Percentiles rank a stretch among this genome's conserved stretches.
phyloP scores from a whole-genome alignment of 176 grass and related monocot genomes.

The Aegilops umbellulata region DNA sequence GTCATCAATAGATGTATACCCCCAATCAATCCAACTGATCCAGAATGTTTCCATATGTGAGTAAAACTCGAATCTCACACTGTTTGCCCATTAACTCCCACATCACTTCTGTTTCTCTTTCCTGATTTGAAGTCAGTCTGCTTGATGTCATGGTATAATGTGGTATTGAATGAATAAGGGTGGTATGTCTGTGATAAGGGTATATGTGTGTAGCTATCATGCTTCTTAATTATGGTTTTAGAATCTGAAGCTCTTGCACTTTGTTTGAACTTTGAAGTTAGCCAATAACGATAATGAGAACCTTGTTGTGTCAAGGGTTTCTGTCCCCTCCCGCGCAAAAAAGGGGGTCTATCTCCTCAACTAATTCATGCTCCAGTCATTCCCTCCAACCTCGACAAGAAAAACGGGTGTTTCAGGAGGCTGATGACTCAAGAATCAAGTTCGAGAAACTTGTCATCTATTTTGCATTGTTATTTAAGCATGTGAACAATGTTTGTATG shows the following conservation, averaged over 20 bases:
- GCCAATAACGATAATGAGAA: background rate
- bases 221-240: background rate
- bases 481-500: background rate
- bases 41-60: constrained; percentile 99
- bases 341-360: background rate
- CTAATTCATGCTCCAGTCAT: background rate
- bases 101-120: background rate
- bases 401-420: background rate
- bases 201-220: background rate
- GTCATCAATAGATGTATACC: constrained; percentile 97
- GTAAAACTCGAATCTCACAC: constrained; percentile 28
- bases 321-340: background rate
- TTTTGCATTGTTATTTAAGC: background rate
- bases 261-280: background rate
- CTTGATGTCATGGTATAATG: background rate
- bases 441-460: background rate
- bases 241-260: background rate
- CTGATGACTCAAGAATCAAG: background rate
- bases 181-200: background rate
- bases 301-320: background rate
- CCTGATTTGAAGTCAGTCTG: background rate
- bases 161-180: background rate
- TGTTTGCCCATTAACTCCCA: background rate
- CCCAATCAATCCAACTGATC: constrained; percentile 99
- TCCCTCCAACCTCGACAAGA: background rate